Evolutionary conservation across 129 eudicot genomes (phyloP), one percentile per base, ranked within the genome.

Genomic region (Tagetes patula): DNA sequence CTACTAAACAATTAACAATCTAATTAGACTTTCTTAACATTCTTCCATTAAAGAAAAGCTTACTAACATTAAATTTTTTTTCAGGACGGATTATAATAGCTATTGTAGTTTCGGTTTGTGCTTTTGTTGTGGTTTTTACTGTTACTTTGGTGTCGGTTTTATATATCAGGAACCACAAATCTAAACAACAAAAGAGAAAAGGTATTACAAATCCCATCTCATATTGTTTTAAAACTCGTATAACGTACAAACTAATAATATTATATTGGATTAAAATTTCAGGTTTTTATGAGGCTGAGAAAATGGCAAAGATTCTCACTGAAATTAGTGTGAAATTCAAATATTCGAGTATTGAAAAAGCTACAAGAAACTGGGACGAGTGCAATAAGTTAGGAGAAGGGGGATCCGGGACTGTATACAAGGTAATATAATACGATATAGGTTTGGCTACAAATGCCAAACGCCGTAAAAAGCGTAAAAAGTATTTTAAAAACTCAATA

Each of bases 241-340:
- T 39, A 71, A 55, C 53, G 14, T 27, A 43, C 41, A 12, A 33
- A 34, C 12, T 33, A 62, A 48, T n/a, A 6, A 1, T 20, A 20
- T 20, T 20, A 20, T 20, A 20, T 6, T 64, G 62, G 31, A 10
- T 20, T 47, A 20, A 36, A 5, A 30, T 63, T 52, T 12, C 79
- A 85, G 88, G 85, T 47, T 69, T 82, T 59, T 59, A 59, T 59
- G 65, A 59, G 32, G 65, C 13, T 59, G 82, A 79, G 67, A 81
- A 79, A 81, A 42, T 87, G 72, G 96, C 74, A 59, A 83, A 87
- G 84, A 81, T 80, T n/a, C 90, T 90, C 11, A 69, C 53, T 34
- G 87, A 87, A 61, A 90, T 82, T 79, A 87, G 93, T 83, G 80
- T 87, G 80, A 90, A 90, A 82, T 90, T 90, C 78, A 90, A 90